Evolutionary conservation across 495 filamentous ascomycete species (phyloP), one percentile per base, ranked within the genome.

Genomic region (Rostrohypoxylon terebratum): DNA sequence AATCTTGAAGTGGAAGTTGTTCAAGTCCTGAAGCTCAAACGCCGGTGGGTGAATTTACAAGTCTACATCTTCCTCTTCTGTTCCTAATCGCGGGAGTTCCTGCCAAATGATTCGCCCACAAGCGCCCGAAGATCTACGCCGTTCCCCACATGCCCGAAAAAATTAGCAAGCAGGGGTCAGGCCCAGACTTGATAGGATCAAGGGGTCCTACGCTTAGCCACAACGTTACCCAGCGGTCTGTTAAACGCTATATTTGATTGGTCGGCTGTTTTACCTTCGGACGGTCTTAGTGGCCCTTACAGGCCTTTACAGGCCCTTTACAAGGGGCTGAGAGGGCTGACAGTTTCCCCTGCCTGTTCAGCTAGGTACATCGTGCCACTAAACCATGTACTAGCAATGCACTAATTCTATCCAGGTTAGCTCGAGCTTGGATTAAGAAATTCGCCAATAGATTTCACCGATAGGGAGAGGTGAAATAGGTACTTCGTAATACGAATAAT

Each of bases 101-200:
- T 31, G 45, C 62, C 14, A 45, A 55, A 54, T 63, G 66, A 74
- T 74, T 74, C 42, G 71, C 34, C 20, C 58, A 66, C 66, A 74
- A 59, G 59, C 62, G 66, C 71, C 53, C 38, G 48, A 45, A 40
- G 48, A 33, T 55, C 47, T 23, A 42, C 42, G 31, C 13, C 47
- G 1, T 16, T 57, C 71, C n/a, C 71, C 71, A 62, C 66, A 36
- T 58, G 59, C 48, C 66, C 60, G 55, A 68, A 54, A 61, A 60
- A 69, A 47, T 57, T 45, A 25, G 55, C 18, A 45, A 11, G 45
- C 31, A 68, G 44, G 53, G 71, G 36, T 42, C 18, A 42, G 21
- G 42, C 21, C 48, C 44, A 48, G 28, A 42, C 34, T 57, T 73
- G 71, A 73, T 73, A 73, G 71, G 71, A 20, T 33, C 50, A 59